A percentile compares a stretch with the other conserved stretches of the same genome.
These are phyloP conservation scores for Xanthoconium purpureum DNA, from an alignment of 768 basidiomycete genomes.

Conservation along the genomic window DNA sequence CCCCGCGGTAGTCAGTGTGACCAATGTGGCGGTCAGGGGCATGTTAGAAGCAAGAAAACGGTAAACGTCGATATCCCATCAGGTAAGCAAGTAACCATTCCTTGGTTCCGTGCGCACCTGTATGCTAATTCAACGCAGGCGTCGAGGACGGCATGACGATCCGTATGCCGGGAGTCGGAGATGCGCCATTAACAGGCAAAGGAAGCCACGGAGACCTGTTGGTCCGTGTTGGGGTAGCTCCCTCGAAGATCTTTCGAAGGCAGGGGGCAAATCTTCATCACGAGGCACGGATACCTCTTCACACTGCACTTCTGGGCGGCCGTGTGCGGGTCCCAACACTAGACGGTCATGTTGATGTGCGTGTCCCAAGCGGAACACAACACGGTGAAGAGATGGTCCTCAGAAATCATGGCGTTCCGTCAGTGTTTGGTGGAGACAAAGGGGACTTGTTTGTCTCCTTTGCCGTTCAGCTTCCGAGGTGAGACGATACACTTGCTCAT, in stretches of 20 bases:
- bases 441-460: slow-evolving; percentile 92
- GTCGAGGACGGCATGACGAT: slow-evolving; percentile 95
- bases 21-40: slow-evolving; percentile 82
- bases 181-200: slow-evolving; percentile 76
- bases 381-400: slow-evolving; percentile 97
- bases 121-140: slow-evolving; percentile 43
- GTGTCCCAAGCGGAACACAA: slow-evolving; percentile 89
- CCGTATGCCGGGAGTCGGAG: slow-evolving; percentile 75
- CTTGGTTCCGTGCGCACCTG: neutral
- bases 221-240: slow-evolving; percentile 78
- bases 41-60: slow-evolving; percentile 74
- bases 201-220: slow-evolving; percentile 82
- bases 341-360: slow-evolving; percentile 93
- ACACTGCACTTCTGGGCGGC: slow-evolving; percentile 91
- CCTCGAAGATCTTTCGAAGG: slow-evolving; percentile 82
- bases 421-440: slow-evolving; percentile 54
- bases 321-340: slow-evolving; percentile 89
- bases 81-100: slow-evolving; percentile 47
- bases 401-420: slow-evolving; percentile 77
- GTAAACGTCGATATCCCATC: slow-evolving; percentile 83
- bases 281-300: slow-evolving; percentile 84
- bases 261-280: slow-evolving; percentile 93
- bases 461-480: slow-evolving; percentile 87
- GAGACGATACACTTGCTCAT: slow-evolving; percentile 29
- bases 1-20: slow-evolving; percentile 77